Evolutionary conservation across 2,329 filamentous ascomycete species (phyloP), one percentile per base, ranked within the genome.

Genomic region (Rutstroemia sydowiana): DNA sequence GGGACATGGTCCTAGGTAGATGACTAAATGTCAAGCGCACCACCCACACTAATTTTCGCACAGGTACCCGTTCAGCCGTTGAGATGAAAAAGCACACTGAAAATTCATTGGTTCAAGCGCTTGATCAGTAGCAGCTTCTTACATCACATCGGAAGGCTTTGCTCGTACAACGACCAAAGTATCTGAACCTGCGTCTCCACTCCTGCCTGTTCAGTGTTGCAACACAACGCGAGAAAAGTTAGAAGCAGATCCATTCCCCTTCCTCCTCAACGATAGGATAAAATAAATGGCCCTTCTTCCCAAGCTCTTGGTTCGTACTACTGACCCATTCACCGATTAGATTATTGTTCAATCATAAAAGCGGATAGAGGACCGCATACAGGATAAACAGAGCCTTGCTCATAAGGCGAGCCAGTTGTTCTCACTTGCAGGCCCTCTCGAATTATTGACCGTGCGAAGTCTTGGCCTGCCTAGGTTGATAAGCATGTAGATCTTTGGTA

Each of bases 371-470:
- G 8, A 26, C 8, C 8, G 23, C 4, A 26, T 26, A 4, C 23
- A 26, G 23, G 8, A 26, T 26, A 26, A 26, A 8, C 23, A 4
- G 23, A 26, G 23, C n/a, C n/a, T n/a, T n/a, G 8, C n/a, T 46
- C 42, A 32, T 51, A 51, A 23, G 48, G 48, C 45, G 34, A 47
- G 45, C 48, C 41, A 51, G 32, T 31, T 39, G 18, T 46, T 44
- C 34, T 16, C 21, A 23, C 48, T 46, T 32, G 18, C 34, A 11
- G 36, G 16, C 16, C 32, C 41, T 39, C 23, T 44, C 23, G 45
- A 45, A 45, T 41, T 51, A 39, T 45, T 16, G 6, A 32, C 48
- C 42, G 48, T 51, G 34, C 34, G 34, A 40, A 39, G 36, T 46
- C 11, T n/a, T 32, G 32, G 20, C n/a, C 18, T 13, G 10, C n/a